These are phyloP conservation scores for Talaromyces nanjingensis DNA, from an alignment of 495 filamentous ascomycete species.

Conservation along the genomic window DNA sequence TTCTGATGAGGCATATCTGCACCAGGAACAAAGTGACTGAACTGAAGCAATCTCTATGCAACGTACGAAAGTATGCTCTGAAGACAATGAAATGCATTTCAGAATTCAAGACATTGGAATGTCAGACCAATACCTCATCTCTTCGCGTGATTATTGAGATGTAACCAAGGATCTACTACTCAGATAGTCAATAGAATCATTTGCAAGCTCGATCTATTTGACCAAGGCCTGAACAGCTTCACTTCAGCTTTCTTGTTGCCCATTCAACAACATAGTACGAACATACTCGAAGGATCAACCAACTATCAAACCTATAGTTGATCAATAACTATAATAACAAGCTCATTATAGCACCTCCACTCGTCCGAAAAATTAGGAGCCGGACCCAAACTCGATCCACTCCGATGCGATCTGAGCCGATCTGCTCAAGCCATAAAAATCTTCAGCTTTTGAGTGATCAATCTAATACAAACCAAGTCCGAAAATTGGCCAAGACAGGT, in stretches of 20 bases:
- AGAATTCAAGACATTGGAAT: background rate
- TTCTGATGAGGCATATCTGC: background rate
- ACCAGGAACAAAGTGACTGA: background rate
- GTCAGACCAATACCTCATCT: background rate
- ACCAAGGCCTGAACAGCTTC: background rate
- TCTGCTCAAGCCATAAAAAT: background rate
- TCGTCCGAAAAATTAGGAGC: background rate
- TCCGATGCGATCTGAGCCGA: constrained; percentile 4
- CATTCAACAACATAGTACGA: background rate
- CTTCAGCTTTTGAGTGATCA: background rate
- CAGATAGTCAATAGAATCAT: too few relatives aligned
- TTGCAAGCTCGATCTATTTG: background rate
- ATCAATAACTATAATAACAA: background rate
- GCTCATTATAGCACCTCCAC: background rate
- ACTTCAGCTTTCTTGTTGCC: background rate
- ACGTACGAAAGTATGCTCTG: background rate
- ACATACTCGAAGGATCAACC: background rate
- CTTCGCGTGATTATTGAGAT: background rate
- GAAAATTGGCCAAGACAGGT: background rate
- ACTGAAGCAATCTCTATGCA: background rate
- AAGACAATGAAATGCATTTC: background rate
- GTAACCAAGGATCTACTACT: background rate
- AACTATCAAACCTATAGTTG: background rate
- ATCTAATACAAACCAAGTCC: background rate
- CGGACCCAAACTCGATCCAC: background rate